These are phyloP conservation scores for Seiridium unicorne DNA, from an alignment of 2,329 filamentous ascomycete genomes.

Conservation along the genomic window DNA sequence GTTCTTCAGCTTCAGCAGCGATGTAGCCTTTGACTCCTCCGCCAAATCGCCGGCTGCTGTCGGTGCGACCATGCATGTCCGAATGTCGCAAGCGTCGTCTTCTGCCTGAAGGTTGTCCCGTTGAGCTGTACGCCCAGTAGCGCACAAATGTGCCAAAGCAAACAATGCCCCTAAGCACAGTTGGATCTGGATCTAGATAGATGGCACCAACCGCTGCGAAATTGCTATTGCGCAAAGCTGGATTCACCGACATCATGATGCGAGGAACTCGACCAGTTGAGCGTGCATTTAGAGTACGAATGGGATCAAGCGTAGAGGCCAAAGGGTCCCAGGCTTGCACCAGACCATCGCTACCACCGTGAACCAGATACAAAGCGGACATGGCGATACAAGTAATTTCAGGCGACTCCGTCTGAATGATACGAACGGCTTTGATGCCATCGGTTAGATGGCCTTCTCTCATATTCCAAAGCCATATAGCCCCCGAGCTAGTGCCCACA, in stretches of 20 bases:
- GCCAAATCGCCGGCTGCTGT: slow-evolving; percentile 53
- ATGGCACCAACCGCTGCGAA: slow-evolving; percentile 83
- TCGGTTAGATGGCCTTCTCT: slow-evolving; percentile 62
- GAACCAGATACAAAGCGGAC: slow-evolving; percentile 83
- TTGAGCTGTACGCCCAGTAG: slow-evolving; percentile 92
- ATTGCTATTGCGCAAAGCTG: slow-evolving; percentile 66
- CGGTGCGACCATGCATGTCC: slow-evolving; percentile 51
- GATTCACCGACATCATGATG: slow-evolving; percentile 54
- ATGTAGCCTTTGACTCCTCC: slow-evolving; percentile 79
- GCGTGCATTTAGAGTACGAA: slow-evolving; percentile 83
- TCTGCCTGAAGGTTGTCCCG: slow-evolving; percentile 69
- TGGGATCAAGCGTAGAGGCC: slow-evolving; percentile 72
- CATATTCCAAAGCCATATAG: slow-evolving; percentile 82
- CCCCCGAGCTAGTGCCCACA: slow-evolving; percentile 74
- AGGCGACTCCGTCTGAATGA: slow-evolving; percentile 88
- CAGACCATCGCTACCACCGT: slow-evolving; percentile 91
- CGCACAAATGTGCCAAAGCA: slow-evolving; percentile 83
- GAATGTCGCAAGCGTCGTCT: slow-evolving; percentile 77
- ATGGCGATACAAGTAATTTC: slow-evolving; percentile 80
- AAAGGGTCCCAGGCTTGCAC: slow-evolving; percentile 98
- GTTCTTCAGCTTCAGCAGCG: slow-evolving; percentile 77
- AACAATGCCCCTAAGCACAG: slow-evolving; percentile 79
- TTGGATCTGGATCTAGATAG: slow-evolving; percentile 82
- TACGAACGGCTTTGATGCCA: slow-evolving; percentile 67
- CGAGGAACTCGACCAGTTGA: slow-evolving; percentile 82